Evolutionary conservation across 257 asterid genomes (phyloP).

Genomic region (Capsicum pubescens): DNA sequence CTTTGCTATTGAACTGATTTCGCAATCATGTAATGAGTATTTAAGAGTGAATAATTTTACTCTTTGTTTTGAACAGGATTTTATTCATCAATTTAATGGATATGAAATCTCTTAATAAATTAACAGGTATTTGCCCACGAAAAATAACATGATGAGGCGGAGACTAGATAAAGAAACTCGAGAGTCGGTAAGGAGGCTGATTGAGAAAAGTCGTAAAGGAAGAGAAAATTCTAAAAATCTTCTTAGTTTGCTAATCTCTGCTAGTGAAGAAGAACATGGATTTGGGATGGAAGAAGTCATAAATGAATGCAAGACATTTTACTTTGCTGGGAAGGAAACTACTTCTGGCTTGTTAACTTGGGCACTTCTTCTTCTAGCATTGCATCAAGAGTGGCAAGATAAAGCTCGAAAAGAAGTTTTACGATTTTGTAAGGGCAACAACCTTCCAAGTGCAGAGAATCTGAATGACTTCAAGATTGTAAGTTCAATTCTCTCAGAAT

Average conservation of each 20-base stretch:
- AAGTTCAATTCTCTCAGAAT: constrained; percentile 16
- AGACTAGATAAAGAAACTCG: constrained; percentile 52
- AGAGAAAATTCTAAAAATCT: constrained; percentile 40
- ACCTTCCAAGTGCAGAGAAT: constrained; percentile 43
- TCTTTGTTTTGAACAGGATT: background rate
- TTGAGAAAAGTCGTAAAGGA: constrained; percentile 30
- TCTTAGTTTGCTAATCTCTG: constrained; percentile 39
- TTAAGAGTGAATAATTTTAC: background rate
- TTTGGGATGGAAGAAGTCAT: constrained; percentile 56
- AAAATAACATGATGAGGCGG: constrained; percentile 45
- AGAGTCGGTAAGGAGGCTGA: constrained; percentile 38
- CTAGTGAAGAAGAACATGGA: constrained; percentile 56
- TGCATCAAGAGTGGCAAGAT: constrained; percentile 71
- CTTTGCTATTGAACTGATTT: constrained; percentile 19
- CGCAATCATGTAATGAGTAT: constrained; percentile 2
- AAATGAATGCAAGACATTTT: constrained; percentile 77
- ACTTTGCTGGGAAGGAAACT: constrained; percentile 81
- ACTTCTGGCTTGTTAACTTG: constrained; percentile 73
- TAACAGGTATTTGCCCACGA: constrained; percentile 48
- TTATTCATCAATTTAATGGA: background rate
- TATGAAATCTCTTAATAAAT: background rate
- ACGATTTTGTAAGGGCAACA: constrained; percentile 35
- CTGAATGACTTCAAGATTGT: constrained; percentile 43
- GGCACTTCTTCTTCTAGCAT: constrained; percentile 67
- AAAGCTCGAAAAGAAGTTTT: constrained; percentile 66